Evolutionary conservation across 805 yeast genomes (phyloP), one percentile per base, ranked within the genome.

Genomic region (Ascoidea asiatica): DNA sequence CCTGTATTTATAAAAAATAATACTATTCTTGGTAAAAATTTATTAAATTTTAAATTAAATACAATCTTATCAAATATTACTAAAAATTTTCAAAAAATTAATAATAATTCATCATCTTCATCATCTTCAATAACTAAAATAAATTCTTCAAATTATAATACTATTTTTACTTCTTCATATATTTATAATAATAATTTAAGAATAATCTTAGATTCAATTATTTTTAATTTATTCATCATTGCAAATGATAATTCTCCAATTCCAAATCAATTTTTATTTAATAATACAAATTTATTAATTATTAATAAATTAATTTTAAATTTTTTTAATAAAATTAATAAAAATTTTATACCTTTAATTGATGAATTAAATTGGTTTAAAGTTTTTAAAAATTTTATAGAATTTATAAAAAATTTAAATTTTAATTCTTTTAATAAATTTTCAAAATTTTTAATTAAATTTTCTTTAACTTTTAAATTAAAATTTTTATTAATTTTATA

Each of bases 381-480:
- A 8, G 39, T 42, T n/a, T 48, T 43, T 35, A 41, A 22, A 8
- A 46, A 45, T 21, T 42, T 48, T 37, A 46, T 46, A 37, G 21
- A 21, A 7, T 44, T 46, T 33, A 19, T 48, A 15, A 37, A 39
- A 13, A 29, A 29, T 15, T n/a, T 37, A 18, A 20, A 15, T 18
- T 21, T n/a, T 15, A 17, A 23, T 5, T 42, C 23, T 15, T 22
- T 41, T 41, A 20, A 35, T 4, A 38, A 41, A 8, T 18, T n/a
- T 3, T 38, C 41, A 23, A 38, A 41, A 8, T 18, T n/a, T 3
- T 38, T 43, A 23, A 45, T 45, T 21, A 48, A 47, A 19, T 43
- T 47, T 7, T 39, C 48, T 4, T 11, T 44, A 6, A 19, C 41
- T 23, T 49, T 49, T 40, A 49, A 49, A 22, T 20, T 49, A 17